These are phyloP conservation scores for Triticum urartu DNA, from an alignment of 176 grass and related monocot genomes.

Conservation along the genomic window DNA sequence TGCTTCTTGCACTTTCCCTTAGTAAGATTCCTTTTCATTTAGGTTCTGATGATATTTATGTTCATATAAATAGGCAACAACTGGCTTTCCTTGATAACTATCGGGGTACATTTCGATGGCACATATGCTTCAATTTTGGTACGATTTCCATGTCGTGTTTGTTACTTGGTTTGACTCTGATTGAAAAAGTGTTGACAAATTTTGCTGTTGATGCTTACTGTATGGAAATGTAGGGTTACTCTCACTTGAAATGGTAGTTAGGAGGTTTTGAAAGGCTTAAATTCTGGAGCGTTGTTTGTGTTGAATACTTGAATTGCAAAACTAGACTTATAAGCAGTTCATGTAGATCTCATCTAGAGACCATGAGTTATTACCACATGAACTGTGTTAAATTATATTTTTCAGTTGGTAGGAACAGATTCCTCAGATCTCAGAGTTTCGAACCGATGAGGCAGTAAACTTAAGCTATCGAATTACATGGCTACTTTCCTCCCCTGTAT, in stretches of 20 bases:
- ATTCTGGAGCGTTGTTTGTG: not conserved
- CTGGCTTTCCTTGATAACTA: slow-evolving; percentile 78
- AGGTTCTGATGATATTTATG: slow-evolving; percentile 1
- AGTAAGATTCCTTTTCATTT: not conserved
- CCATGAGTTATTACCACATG: not conserved
- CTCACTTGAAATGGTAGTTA: not conserved
- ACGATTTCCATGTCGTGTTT: slow-evolving; percentile 23
- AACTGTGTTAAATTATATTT: not conserved
- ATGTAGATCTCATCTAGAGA: slow-evolving; percentile 13
- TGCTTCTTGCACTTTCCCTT: slow-evolving; percentile 1
- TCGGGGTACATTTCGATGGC: slow-evolving; percentile 95
- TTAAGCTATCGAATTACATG: not conserved
- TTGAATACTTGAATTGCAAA: not conserved
- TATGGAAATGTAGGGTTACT: slow-evolving; percentile 8
- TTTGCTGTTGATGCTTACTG: not conserved
- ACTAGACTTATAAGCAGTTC: not conserved
- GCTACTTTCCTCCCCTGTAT: not conserved
- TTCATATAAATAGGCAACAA: slow-evolving; percentile 44
- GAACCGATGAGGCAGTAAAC: slow-evolving; percentile 1
- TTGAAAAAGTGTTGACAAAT: not conserved
- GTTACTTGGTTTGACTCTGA: slow-evolving; percentile 21
- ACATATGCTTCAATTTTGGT: slow-evolving; percentile 99
- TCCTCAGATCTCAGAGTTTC: not conserved
- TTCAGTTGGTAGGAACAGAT: not conserved
- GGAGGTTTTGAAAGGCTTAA: not conserved